Evolutionary conservation across 1,284 basidiomycete species (phyloP), one percentile per base, ranked within the genome.

Genomic region (Pseudozyma thailandica): DNA sequence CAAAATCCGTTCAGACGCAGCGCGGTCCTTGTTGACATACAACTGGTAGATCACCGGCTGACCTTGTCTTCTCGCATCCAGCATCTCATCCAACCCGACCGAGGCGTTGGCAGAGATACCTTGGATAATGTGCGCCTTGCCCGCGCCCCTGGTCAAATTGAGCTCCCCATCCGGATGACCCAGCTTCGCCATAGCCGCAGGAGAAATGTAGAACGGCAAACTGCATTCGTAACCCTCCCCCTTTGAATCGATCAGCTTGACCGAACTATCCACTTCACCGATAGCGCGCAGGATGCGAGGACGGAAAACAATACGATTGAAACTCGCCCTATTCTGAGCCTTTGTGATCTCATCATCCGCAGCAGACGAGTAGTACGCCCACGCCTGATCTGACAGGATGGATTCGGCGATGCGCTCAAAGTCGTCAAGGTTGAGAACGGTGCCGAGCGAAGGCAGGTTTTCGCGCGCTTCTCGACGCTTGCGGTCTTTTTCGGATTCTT

Each of bases 281-380:
- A 97, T 93, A 75, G 96, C 88, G n/a, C 92, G 88, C 16, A 97
- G 85, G 37, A 97, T 86, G 12, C 93, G 88, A 12, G 94, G 94
- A n/a, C 94, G 88, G 86, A 97, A 96, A 92, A 93, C 97, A 72
- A 97, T 87, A 59, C 92, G 91, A 88, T 90, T 91, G 83, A 91
- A 97, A 1, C 92, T 91, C 46, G 88, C 87, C 61, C 91, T 89
- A 80, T 96, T 96, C 84, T 97, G 66, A 15, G 55, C 47, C 31
- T 63, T 63, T 4, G 72, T 72, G 39, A 69, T 41, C 53, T 78
- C 83, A 88, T 88, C 33, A 90, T 94, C 81, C 0, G 79, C 78
- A 3, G 80, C 81, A 5, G 79, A 81, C 3, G 80, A 77, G 62
- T 82, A 82, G 73, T 82, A 82, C 9, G 81, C 81, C 81, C 81